Evolutionary conservation across 2,329 filamentous ascomycete species (phyloP).

Genomic region (Tolypocladium pustulatum): DNA sequence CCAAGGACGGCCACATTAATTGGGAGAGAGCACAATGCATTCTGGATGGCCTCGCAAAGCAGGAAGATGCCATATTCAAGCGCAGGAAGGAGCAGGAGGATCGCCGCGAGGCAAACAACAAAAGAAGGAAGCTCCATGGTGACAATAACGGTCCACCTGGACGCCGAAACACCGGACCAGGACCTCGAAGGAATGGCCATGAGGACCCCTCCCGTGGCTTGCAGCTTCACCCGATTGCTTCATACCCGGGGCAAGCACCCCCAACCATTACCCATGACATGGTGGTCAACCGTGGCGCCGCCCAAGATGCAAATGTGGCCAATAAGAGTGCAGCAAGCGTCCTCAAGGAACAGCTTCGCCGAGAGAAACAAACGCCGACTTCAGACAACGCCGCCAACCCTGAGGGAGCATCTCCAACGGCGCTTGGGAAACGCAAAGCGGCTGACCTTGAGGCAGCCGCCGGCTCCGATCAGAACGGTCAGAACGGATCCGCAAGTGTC

Average conservation of each 20-base stretch:
- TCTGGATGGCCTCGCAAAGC: constrained; percentile 75
- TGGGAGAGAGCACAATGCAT: constrained; percentile 80
- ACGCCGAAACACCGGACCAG: constrained; percentile 7
- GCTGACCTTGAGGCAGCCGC: constrained; percentile 53
- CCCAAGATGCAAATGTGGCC: constrained; percentile 61
- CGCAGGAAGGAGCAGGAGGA: constrained; percentile 80
- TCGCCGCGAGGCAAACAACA: constrained; percentile 66
- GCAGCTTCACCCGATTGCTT: constrained; percentile 29
- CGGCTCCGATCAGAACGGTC: constrained; percentile 49
- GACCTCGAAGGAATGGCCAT: constrained; percentile 18
- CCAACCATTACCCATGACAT: constrained; percentile 72
- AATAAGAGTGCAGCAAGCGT: constrained; percentile 93
- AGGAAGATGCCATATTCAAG: constrained; percentile 89
- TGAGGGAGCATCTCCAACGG: constrained; percentile 31
- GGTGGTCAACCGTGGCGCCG: constrained; percentile 63
- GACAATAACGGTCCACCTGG: constrained; percentile 26
- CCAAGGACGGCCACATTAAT: constrained; percentile 88
- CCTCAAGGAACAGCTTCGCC: constrained; percentile 69
- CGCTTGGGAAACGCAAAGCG: constrained; percentile 67
- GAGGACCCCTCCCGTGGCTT: constrained; percentile 21
- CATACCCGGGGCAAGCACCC: constrained; percentile 41
- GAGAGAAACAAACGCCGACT: constrained; percentile 10
- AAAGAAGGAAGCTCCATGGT: constrained; percentile 65
- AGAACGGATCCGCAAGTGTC: constrained; percentile 36
- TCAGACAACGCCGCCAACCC: constrained; percentile 10